A percentile compares a stretch with the other conserved stretches of the same genome.
Evolutionary conservation across 352 stramenopile genomes (phyloP).

Genomic region (Pythium dissimile): DNA sequence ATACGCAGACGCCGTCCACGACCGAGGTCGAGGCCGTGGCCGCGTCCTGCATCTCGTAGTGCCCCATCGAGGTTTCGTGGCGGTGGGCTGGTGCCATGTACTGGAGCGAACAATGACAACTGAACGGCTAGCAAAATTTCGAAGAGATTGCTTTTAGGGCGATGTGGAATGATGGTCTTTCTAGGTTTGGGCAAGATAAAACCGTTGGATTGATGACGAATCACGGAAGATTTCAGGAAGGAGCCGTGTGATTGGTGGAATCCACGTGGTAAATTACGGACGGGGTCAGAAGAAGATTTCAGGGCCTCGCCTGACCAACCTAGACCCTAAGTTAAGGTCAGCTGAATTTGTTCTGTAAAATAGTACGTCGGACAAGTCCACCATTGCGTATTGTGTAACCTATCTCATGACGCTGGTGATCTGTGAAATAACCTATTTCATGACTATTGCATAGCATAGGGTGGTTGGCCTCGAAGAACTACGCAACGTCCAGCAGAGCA

Average conservation of each 20-base stretch:
- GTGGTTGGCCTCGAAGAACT: slow-evolving; percentile 18
- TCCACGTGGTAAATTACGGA: no score
- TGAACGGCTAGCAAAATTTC: no score
- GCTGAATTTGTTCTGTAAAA: no score
- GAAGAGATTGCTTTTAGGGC: neutral
- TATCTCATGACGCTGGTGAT: no score
- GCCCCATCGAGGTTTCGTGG: neutral
- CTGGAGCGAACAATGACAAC: no score
- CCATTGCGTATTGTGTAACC: no score
- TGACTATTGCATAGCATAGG: neutral
- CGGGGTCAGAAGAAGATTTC: no score
- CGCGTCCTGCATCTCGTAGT: slow-evolving; percentile 13
- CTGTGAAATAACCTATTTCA: neutral
- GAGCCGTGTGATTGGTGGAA: neutral
- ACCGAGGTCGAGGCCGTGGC: slow-evolving; percentile 19
- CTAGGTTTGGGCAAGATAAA: slow-evolving; percentile 1
- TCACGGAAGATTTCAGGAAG: neutral
- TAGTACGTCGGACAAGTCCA: no score
- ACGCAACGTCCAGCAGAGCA: no score
- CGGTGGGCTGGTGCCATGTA: no score
- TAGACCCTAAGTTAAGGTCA: no score
- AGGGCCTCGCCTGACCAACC: no score
- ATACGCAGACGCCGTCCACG: slow-evolving; percentile 50
- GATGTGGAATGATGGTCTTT: slow-evolving; percentile 8
- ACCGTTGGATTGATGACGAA: neutral